These are phyloP conservation scores for Candida andamanensis DNA, from an alignment of 805 yeast species.

Conservation along the genomic window DNA sequence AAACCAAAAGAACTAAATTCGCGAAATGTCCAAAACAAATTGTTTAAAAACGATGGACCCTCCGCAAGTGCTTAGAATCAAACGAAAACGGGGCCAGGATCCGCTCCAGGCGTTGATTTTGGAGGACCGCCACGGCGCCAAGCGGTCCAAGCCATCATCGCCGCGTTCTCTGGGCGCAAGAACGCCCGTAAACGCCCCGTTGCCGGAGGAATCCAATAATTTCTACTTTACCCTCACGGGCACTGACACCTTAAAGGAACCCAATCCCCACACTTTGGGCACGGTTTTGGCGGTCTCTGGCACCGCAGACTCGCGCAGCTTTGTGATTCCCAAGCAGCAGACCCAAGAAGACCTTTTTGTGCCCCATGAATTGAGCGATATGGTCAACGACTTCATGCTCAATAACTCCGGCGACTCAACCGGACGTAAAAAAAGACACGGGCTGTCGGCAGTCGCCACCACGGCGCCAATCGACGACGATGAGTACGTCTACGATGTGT, in stretches of 20 bases:
- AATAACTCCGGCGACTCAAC: conserved; percentile 18
- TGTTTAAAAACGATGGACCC: conserved; percentile 13
- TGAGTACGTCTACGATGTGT: conserved; percentile 93
- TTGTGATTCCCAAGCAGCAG: conserved; percentile 31
- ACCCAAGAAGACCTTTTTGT: conserved; percentile 29
- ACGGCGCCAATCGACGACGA: conserved; percentile 15
- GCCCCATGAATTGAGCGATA: conserved; percentile 65
- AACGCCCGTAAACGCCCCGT: conserved; percentile 10
- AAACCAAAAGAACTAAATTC: too few relatives aligned
- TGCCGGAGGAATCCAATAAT: conserved; percentile 29
- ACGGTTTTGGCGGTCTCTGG: too few relatives aligned
- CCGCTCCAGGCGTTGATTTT: conserved; percentile 76
- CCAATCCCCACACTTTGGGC: too few relatives aligned
- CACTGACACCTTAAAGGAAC: conserved; percentile 24
- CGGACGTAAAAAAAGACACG: conserved; percentile 12
- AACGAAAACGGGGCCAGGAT: conserved; percentile 81
- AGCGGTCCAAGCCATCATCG: conserved; percentile 39
- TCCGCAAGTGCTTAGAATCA: conserved; percentile 75
- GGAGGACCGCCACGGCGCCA: conserved; percentile 32
- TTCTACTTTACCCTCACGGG: conserved; percentile 31
- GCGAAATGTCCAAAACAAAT: too few relatives aligned
- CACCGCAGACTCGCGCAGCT: conserved; percentile 24
- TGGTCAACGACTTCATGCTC: conserved; percentile 59
- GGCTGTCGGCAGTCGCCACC: too few relatives aligned
- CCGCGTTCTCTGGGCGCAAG: conserved; percentile 29